phyloP scores from a whole-genome alignment of 768 basidiomycete genomes.

The Coprinellus aureogranulatus region DNA sequence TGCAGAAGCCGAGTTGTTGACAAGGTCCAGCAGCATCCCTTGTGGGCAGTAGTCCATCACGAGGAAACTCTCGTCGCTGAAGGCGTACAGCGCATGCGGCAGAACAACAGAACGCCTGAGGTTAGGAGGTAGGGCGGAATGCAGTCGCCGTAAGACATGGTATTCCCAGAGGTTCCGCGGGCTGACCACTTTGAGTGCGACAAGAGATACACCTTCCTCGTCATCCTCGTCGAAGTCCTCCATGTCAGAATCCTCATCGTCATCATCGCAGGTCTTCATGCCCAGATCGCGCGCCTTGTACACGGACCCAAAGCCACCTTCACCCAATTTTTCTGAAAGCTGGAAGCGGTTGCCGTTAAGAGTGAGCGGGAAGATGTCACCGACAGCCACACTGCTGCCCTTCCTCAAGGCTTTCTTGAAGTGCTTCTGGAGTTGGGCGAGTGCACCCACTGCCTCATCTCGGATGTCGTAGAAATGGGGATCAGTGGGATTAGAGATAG shows the following conservation, averaged over 20 bases:
- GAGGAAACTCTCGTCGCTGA: conserved; percentile 85
- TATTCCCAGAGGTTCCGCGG: conserved; percentile 94
- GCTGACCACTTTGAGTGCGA: conserved; percentile 90
- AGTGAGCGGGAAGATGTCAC: conserved; percentile 48
- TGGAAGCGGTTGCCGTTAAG: conserved; percentile 66
- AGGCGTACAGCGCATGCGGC: conserved; percentile 80
- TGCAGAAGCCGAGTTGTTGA: conserved; percentile 76
- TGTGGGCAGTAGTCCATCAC: conserved; percentile 86
- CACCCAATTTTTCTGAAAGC: conserved; percentile 86
- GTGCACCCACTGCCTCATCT: conserved; percentile 49
- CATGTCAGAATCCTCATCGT: conserved; percentile 47
- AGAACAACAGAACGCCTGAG: conserved; percentile 68
- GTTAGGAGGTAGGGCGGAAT: conserved; percentile 57
- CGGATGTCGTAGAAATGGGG: conserved; percentile 60
- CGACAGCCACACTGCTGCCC: conserved; percentile 35
- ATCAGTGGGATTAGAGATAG: conserved; percentile 65
- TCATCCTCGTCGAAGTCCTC: conserved; percentile 55
- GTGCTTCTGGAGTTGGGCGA: conserved; percentile 73
- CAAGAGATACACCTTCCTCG: conserved; percentile 51
- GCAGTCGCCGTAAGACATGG: conserved; percentile 75
- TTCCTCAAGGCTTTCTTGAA: conserved; percentile 47
- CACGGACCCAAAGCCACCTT: conserved; percentile 96
- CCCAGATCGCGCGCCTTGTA: conserved; percentile 74
- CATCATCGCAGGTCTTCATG: conserved; percentile 40
- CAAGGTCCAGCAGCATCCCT: conserved; percentile 87